phyloP scores from a whole-genome alignment of 805 yeast genomes.

The Zygoascus tannicola region DNA sequence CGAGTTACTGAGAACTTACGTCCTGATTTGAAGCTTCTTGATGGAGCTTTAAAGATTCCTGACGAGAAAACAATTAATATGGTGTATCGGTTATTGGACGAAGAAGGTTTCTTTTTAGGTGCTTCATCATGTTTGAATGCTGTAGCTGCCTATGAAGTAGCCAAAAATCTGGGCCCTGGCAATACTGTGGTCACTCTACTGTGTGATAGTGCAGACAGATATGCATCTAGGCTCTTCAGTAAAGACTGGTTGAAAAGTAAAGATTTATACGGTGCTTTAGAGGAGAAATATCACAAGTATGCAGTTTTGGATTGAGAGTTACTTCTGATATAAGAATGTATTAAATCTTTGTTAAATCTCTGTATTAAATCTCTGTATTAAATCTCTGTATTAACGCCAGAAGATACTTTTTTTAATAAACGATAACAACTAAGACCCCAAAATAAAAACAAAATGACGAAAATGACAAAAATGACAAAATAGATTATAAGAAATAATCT shows the following conservation, averaged over 20 bases:
- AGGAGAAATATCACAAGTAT: conserved; percentile 62
- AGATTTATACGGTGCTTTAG: conserved; percentile 51
- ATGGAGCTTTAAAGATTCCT: conserved; percentile 70
- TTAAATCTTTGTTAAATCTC: background rate
- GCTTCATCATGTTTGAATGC: conserved; percentile 89
- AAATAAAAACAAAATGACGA: background rate
- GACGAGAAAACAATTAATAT: conserved; percentile 76
- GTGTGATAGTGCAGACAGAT: conserved; percentile 86
- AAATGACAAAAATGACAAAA: background rate
- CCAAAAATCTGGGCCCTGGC: conserved; percentile 61
- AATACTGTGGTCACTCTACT: conserved; percentile 81
- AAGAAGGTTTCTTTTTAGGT: conserved; percentile 84
- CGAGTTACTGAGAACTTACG: conserved; percentile 76
- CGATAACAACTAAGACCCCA: background rate
- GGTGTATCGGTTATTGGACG: conserved; percentile 75
- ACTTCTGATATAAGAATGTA: background rate
- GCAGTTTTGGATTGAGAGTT: conserved; percentile 33
- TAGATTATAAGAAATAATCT: conserved; percentile 69
- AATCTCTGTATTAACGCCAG: no score
- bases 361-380: no score
- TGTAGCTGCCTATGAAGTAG: conserved; percentile 76
- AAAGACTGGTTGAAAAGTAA: conserved; percentile 67
- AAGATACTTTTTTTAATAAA: no score
- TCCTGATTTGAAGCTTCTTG: conserved; percentile 62
- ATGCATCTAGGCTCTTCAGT: conserved; percentile 72